Evolutionary conservation across 148 eudicot species (phyloP), one percentile per base, ranked within the genome.

Genomic region (Cornus suecica): DNA sequence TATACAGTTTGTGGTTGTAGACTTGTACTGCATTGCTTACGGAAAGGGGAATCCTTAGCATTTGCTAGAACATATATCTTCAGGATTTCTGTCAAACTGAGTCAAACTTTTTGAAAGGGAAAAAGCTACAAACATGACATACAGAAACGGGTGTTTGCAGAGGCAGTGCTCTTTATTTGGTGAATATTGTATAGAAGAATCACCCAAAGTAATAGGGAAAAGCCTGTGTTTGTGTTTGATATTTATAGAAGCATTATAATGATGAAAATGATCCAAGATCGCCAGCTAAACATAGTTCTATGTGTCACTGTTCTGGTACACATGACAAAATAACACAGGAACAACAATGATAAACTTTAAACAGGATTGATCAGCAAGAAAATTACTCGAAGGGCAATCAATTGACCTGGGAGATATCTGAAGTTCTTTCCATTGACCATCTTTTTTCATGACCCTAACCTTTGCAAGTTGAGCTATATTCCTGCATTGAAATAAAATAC

Each of bases 401-500:
- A 29, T 25, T 60, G 83, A 92, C 98, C 95, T 84, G 68, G 37
- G 77, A 78, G 90, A 89, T 56, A 94, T 81, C 15, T 77, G 34
- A 31, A 94, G 98, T 79, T 92, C 96, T 83, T 82, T 67, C 98
- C 98, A 94, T 72, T 90, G 76, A 26, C 90, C 92, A 60, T 80
- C 87, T 74, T 77, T 87, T 76, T 84, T 90, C 97, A 90, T 86
- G 74, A 94, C 45, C 86, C 87, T 90, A 68, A 92, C 84, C 71
- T 87, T 92, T 45, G 92, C 84, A 73, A 94, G 79, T 76, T 90
- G 97, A 64, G 95, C 88, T 69, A 94, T 89, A 78, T 90, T 94
- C 87, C 98, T 94, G 82, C 85, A 80, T 27, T 29, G 11, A 56
- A 65, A 48, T 5, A 37, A 16, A 65, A 23, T 26, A 64, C 26